Base-by-base conservation (phyloP, 1,139 yeast species). In the Saccharomyces hybrid region DNA sequence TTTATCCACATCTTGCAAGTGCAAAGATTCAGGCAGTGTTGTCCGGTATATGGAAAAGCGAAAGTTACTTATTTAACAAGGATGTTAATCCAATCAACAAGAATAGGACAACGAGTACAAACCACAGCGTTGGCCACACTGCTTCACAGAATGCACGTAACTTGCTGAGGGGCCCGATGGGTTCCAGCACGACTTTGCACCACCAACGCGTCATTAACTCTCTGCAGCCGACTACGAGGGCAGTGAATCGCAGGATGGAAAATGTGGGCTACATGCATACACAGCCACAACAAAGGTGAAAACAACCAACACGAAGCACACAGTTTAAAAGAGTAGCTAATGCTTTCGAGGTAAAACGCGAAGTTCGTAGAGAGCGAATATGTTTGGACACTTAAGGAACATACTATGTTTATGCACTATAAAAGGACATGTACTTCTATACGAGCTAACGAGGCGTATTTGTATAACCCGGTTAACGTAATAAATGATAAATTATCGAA, bases 141-240 rank as follows among this genome's bases (percentile, higher is more conserved):
- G 50, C 47, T 53, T 51, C 50, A 50, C 41, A 49, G 41, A 26
- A 34, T 42, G n/a, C 27, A 51, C 16, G 54, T 50, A 20, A 60
- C 44, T 57, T 64, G 4, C 44, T 64, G 47, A 58, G 66, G 47
- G 56, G 60, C 38, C 53, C 58, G 2, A 52, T 57, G 49, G 61
- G 63, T 2, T 53, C 64, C 4, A 53, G 57, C 14, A 54, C 59
- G 2, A 59, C 56, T 5, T 49, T 59, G 16, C 68, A 62, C 46
- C 64, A 64, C 49, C 68, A 64, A 49, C 54, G 68, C 46, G 56
- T 58, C 29, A 54, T 64, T 29, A 63, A 65, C 42, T 61, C 70
- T 6, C 50, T 67, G 32, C 71, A 67, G 51, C 71, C 71, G 1
- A 62, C 66, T 1, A 67, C 71, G 13, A 58, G 71, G 52, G 71